Percentiles rank a stretch among this genome's conserved stretches.
Conservation (phyloP, 371 early-diverging fungal species). For the Dentiscutata heterogama region DNA sequence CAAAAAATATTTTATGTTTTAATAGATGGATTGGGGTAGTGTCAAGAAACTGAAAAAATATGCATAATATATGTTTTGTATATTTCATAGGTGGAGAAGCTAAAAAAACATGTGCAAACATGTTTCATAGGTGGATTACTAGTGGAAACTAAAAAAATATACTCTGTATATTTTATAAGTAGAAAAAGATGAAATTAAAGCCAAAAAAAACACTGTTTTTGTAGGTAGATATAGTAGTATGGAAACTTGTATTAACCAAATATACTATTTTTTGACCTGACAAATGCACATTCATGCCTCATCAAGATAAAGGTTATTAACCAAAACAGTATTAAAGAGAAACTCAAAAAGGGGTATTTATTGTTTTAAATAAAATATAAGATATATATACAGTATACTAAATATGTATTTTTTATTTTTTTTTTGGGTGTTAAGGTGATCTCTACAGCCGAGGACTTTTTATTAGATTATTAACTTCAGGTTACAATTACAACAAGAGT, state of each 20-base stretch:
- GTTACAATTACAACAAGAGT: too few relatives aligned
- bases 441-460: too few relatives aligned
- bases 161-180: slow-evolving; percentile 19
- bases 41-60: background rate
- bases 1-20: slow-evolving; percentile 12
- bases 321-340: slow-evolving; percentile 36
- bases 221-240: slow-evolving; percentile 31
- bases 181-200: slow-evolving; percentile 20
- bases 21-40: slow-evolving; percentile 21
- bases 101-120: slow-evolving; percentile 7
- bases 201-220: slow-evolving; percentile 31
- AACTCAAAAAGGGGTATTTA: slow-evolving; percentile 35
- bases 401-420: slow-evolving; percentile 14
- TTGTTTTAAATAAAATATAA: slow-evolving; percentile 19
- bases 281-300: slow-evolving; percentile 29
- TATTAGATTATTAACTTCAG: too few relatives aligned
- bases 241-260: slow-evolving; percentile 29
- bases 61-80: background rate
- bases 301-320: slow-evolving; percentile 32
- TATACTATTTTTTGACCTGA: slow-evolving; percentile 38
- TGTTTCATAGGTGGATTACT: slow-evolving; percentile 23
- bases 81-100: slow-evolving; percentile 17
- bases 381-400: background rate
- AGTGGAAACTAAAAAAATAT: slow-evolving; percentile 21
- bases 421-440: too few relatives aligned